Percentiles rank a stretch among this genome's conserved stretches.
These are phyloP conservation scores for Diaporthe helianthi DNA, from an alignment of 2,329 filamentous ascomycete species.

Conservation along the genomic window DNA sequence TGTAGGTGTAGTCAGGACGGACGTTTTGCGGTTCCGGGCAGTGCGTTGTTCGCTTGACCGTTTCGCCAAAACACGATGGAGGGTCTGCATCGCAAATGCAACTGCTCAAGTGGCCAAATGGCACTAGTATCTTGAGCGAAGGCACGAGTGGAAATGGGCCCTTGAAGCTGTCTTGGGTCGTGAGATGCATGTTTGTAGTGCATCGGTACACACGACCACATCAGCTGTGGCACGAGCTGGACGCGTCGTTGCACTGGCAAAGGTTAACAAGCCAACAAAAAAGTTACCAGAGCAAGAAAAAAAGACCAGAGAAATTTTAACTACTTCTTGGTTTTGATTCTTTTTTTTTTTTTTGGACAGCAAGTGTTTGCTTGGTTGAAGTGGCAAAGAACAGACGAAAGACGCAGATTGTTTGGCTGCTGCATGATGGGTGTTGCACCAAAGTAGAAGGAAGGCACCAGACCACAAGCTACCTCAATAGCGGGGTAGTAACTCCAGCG, in stretches of 20 bases:
- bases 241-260: not conserved
- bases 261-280: not conserved
- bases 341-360: not conserved
- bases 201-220: not conserved
- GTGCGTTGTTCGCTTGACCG: too few relatives aligned
- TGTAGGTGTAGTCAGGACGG: not conserved
- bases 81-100: not conserved
- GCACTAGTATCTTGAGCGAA: too few relatives aligned
- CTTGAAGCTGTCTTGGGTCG: not conserved
- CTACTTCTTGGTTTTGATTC: not conserved
- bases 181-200: not conserved
- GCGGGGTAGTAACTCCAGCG: too few relatives aligned
- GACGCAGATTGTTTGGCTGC: not conserved
- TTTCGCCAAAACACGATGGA: not conserved
- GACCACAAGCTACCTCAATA: not conserved
- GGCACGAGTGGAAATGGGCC: not conserved
- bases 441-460: not conserved
- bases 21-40: not conserved
- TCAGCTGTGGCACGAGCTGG: not conserved
- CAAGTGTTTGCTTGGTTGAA: not conserved
- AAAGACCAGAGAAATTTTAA: too few relatives aligned
- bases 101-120: accelerated
- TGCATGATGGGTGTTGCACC: not conserved
- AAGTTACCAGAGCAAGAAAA: not conserved
- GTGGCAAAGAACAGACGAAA: not conserved